Base-by-base conservation (phyloP, 1,284 basidiomycete species). In the Leccinum subrobustum region DNA sequence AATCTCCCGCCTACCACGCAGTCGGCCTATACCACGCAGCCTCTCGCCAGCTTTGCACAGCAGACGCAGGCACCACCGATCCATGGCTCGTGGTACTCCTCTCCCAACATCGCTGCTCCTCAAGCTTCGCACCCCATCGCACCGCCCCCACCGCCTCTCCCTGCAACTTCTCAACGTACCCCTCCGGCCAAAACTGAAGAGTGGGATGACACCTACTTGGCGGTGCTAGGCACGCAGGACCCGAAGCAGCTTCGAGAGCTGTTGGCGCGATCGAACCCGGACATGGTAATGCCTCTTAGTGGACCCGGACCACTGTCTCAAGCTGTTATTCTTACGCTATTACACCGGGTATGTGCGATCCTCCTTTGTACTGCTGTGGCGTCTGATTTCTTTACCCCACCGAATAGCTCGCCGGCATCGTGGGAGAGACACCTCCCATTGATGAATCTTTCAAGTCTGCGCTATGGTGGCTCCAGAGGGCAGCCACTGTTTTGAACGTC, bases 391-490 rank as follows among this genome's bases (percentile, higher is more conserved):
- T 52, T 9, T 20, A n/a, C 44, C 42, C 61, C 3, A 12, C 42
- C 18, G 18, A 12, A 47, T 70, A 91, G 89, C 80, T 92, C 29
- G 84, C 89, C 59, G 80, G 83, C 48, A 80, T 88, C 60, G 81
- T 92, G 52, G 85, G 87, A 56, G 90, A 92, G 71, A 86, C 83
- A 5, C 82, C 88, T 18, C 88, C 91, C 7, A 81, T 81, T 52
- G 91, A 92, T 62, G 91, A 93, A 67, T 76, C 82, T 6, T 92
- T 92, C 81, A 91, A 91, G 75, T 83, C 83, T 16, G 84, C 87
- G 6, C 76, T 93, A 59, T 92, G 91, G 90, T 93, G 91, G 91
- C 75, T 93, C 65, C 89, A 92, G 70, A 86, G 91, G 59, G 81
- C 88, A 37, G 78, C 89, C 5, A 78, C 81, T 18, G 79, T 86